Conservation (phyloP, 1,139 yeast genomes). For the Pichia sp. region DNA sequence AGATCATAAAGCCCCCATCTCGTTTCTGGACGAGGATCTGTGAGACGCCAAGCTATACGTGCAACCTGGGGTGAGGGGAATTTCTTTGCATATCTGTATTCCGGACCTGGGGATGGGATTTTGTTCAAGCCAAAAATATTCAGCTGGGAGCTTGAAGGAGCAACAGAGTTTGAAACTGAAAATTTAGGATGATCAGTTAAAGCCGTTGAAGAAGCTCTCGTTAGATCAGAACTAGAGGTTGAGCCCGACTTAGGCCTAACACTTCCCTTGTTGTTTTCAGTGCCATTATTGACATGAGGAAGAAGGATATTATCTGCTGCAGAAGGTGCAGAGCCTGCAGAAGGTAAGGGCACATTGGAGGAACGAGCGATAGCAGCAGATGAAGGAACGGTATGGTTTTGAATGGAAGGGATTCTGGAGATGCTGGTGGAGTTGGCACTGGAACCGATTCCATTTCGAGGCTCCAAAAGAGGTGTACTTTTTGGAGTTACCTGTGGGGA, state of each 20-base stretch:
- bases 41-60: constrained; percentile 72
- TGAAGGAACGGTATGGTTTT: constrained; percentile 12
- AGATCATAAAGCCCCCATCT: constrained; percentile 55
- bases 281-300: not conserved
- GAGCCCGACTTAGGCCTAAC: not conserved
- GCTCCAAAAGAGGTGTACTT: constrained; percentile 6
- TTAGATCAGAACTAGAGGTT: constrained; percentile 15
- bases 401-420: constrained; percentile 14
- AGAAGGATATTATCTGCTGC: not conserved
- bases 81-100: constrained; percentile 63
- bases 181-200: not conserved
- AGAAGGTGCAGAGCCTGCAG: constrained; percentile 6
- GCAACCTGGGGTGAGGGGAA: constrained; percentile 61
- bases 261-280: not conserved
- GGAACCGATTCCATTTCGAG: not conserved
- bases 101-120: constrained; percentile 36
- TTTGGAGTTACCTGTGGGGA: constrained; percentile 13
- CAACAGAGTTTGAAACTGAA: constrained; percentile 6
- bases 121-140: constrained; percentile 6
- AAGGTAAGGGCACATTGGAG: constrained; percentile 2
- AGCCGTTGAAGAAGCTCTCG: not conserved
- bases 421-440: constrained; percentile 4
- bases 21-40: constrained; percentile 54
- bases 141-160: constrained; percentile 4
- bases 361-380: constrained; percentile 18